Base-by-base conservation (phyloP, 169 alveolate species). In the Plasmodium vivax region DNA sequence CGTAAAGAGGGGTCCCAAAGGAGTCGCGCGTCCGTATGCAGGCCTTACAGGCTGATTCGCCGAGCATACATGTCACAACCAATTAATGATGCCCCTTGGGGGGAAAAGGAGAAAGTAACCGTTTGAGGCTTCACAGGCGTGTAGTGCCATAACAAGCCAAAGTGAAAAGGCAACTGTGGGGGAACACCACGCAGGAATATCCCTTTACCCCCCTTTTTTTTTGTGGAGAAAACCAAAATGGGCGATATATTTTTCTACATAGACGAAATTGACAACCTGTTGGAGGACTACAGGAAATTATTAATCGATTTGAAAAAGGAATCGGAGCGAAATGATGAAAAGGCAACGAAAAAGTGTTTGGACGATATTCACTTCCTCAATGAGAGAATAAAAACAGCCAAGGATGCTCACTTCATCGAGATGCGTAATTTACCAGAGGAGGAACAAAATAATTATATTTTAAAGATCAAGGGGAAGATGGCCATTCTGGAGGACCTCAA, bases 321-420 rank as follows among this genome's bases (percentile, higher is more conserved):
- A 7, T 7, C 73, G 19, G 73, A 84, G 6, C 19, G 47, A 85
- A 51, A 47, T 38, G 82, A 80, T 32, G 94, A 88, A 4, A 88
- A n/a, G 34, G 19, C 62, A n/a, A 88, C 82, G 36, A 68, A 80
- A 23, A 88, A 88, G 62, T 80, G 73, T 79, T n/a, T 45, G 23
- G 80, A 88, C 41, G 94, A 88, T 27, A 81, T 88, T 27, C 58
- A 81, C 71, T 80, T 81, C 82, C 71, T 88, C 23, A 79, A 34
- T 41, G 94, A 88, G 73, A 77, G 90, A 88, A 81, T 88, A 79
- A 88, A 88, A 88, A 88, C 90, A 62, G 90, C 94, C 19, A 88
- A 88, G 10, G 94, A 88, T 88, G 94, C 94, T 10, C 71, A 88
- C 82, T 88, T 88, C 82, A 88, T 88, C 82, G 94, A 88, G 54